Evolutionary conservation across 192 early-diverging fungal genomes (phyloP).

Genomic region (Podila minutissima): DNA sequence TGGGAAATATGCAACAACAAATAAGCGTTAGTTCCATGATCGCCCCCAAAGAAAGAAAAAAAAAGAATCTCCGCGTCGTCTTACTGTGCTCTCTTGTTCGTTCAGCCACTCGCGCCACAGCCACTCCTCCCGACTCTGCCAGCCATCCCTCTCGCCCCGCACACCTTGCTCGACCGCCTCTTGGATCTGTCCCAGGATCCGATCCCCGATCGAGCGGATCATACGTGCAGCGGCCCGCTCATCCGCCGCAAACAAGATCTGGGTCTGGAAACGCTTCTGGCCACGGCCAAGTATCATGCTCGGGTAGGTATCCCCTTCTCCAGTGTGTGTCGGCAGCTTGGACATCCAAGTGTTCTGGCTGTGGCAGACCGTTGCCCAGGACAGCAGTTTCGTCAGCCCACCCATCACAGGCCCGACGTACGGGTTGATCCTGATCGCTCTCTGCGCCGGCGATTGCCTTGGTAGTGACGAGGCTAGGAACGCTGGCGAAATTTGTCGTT

Average conservation of each 20-base stretch:
- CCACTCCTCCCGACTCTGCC: slow-evolving; percentile 29
- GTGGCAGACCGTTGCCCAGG: slow-evolving; percentile 5
- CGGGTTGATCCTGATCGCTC: slow-evolving; percentile 8
- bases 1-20: no score
- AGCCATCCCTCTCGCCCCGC: slow-evolving; percentile 24
- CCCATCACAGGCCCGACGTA: slow-evolving; percentile 20
- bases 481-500: not conserved
- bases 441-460: not conserved
- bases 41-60: no score
- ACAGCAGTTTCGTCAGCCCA: slow-evolving; percentile 15
- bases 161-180: not conserved
- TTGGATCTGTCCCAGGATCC: slow-evolving; percentile 8
- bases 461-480: not conserved
- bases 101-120: slow-evolving; percentile 38
- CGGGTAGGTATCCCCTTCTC: not conserved
- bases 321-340: not conserved
- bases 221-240: slow-evolving; percentile 18
- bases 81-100: slow-evolving; percentile 39
- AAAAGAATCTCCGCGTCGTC: not conserved
- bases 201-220: slow-evolving; percentile 18
- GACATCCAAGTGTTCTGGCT: slow-evolving; percentile 7
- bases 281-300: not conserved
- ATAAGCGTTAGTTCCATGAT: no score
- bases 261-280: slow-evolving; percentile 9
- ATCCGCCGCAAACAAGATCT: slow-evolving; percentile 24